Evolutionary conservation across 2,329 filamentous ascomycete species (phyloP), one percentile per base, ranked within the genome.

Genomic region (Colletotrichum abscissum): DNA sequence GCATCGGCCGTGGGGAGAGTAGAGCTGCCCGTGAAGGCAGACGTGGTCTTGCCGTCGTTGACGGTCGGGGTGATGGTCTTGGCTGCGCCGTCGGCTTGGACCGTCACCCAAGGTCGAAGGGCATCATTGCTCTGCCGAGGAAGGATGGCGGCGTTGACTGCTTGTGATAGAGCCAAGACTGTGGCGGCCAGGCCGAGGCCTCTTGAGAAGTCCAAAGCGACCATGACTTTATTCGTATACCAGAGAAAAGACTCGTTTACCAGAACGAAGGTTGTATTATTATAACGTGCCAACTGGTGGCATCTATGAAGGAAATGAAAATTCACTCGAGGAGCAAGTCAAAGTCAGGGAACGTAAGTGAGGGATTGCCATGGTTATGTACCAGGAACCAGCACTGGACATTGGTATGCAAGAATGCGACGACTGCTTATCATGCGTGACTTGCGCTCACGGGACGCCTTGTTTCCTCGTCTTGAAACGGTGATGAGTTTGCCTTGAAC

Each of bases 51-150:
- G 55, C 64, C 74, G 26, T 67, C 75, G 6, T 69, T 67, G 63
- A 76, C 28, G 46, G 71, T 74, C n/a, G 75, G 75, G 7, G 71
- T 75, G 56, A 74, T 49, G 2, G 75, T 76, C 35, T 69, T 54
- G 7, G 67, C 24, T 9, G 64, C 63, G 12, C 75, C 75, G 12
- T 71, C 65, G 28, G 75, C 67, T 19, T 55, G 60, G 9, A 75
- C 54, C 9, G 75, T 76, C 33, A 76, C 75, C 75, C 75, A 76
- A 28, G 75, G 74, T 14, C 66, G 75, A 14, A 71, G 66, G 3
- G 67, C 70, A n/a, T 74, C 62, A 33, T 69, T 60, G 35, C 33
- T 67, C 59, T 75, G 65, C 7, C 72, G 56, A 6, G 72, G 68
- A 9, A 63, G 42, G 57, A 74, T 64, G 38, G 57, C 63, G 12